Conservation (phyloP, 768 basidiomycete genomes). For the Leucocoprinus sp. region DNA sequence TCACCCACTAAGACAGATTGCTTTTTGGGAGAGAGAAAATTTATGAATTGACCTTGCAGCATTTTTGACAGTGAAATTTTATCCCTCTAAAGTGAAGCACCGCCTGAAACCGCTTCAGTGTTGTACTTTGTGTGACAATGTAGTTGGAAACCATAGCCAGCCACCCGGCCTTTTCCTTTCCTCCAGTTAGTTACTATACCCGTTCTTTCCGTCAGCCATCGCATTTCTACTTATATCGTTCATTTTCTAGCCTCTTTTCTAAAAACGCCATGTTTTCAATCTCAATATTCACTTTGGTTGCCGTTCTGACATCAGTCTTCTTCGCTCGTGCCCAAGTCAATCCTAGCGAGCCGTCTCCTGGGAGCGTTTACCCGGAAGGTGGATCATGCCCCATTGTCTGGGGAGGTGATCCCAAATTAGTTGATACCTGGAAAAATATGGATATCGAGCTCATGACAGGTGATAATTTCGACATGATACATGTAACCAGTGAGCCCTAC, state of each 20-base stretch:
- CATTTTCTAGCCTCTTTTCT: conserved; percentile 17
- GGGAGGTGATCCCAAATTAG: conserved; percentile 41
- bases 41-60: too few relatives aligned
- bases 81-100: too few relatives aligned
- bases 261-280: conserved; percentile 7
- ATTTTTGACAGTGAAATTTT: too few relatives aligned
- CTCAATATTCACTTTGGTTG: conserved; percentile 30
- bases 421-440: conserved; percentile 62
- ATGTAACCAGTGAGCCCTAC: conserved; percentile 48
- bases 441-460: conserved; percentile 78
- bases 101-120: too few relatives aligned
- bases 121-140: too few relatives aligned
- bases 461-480: conserved; percentile 59
- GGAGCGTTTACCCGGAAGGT: conserved; percentile 50
- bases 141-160: too few relatives aligned
- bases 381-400: conserved; percentile 48
- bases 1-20: too few relatives aligned
- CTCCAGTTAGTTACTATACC: not conserved
- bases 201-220: not conserved
- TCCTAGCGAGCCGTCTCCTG: conserved; percentile 56
- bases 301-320: conserved; percentile 24
- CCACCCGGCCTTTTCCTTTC: conserved; percentile 19
- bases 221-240: not conserved
- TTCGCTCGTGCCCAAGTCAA: conserved; percentile 46
- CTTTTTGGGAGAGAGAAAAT: too few relatives aligned